Evolutionary conservation across 768 basidiomycete species (phyloP).

Genomic region (Termitomyces sp.): DNA sequence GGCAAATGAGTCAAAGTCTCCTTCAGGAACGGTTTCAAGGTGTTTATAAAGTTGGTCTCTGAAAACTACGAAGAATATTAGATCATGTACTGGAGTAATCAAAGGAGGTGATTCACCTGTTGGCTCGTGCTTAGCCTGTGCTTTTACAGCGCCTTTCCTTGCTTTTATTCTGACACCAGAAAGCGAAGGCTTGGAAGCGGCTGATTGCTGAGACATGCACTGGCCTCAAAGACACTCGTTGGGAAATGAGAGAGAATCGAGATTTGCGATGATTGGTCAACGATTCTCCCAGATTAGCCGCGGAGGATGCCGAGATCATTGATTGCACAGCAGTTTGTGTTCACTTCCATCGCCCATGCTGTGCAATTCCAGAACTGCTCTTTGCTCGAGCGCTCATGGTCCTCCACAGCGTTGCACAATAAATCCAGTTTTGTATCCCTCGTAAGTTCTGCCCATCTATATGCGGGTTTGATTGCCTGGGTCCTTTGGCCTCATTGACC

Average conservation of each 20-base stretch:
- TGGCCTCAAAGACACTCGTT: conserved; percentile 16
- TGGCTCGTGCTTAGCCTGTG: conserved; percentile 92
- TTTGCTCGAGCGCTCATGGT: neutral
- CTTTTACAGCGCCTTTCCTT: conserved; percentile 90
- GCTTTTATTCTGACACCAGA: conserved; percentile 92
- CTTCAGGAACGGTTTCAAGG: conserved; percentile 74
- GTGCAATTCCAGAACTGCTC: no score
- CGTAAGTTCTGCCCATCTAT: neutral
- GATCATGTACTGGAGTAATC: conserved; percentile 8
- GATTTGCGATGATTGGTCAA: neutral
- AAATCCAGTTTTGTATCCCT: neutral
- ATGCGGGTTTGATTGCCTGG: neutral
- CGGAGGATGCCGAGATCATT: conserved; percentile 12
- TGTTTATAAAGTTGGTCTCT: conserved; percentile 92
- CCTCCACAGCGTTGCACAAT: neutral
- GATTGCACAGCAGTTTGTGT: neutral
- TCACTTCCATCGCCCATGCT: no score
- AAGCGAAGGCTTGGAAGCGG: conserved; percentile 83
- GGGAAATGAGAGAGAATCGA: conserved; percentile 11
- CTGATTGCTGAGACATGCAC: conserved; percentile 93
- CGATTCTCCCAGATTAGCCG: conserved; percentile 4
- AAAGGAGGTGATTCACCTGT: conserved; percentile 38
- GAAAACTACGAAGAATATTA: conserved; percentile 55
- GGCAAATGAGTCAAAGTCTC: conserved; percentile 79
- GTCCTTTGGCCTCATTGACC: neutral